Evolutionary conservation across 1,139 yeast species (phyloP).

Genomic region (Debaryomyces coudertii): DNA sequence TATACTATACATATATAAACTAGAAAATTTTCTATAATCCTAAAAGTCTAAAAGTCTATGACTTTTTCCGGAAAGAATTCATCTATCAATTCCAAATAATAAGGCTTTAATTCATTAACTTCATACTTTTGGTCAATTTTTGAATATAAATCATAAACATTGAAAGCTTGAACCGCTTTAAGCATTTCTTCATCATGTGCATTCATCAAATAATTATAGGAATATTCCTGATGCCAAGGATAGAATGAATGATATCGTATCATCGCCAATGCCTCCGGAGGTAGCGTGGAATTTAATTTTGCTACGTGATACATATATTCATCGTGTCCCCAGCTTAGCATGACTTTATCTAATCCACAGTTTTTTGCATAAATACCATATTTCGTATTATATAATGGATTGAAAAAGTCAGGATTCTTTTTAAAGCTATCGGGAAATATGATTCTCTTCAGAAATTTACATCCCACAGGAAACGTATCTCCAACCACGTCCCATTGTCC

Average conservation of each 20-base stretch:
- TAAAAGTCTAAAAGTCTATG: constrained; percentile 65
- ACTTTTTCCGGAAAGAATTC: constrained; percentile 64
- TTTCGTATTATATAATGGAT: constrained; percentile 67
- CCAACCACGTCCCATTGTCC: constrained; percentile 89
- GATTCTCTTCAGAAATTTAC: constrained; percentile 61
- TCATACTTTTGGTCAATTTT: constrained; percentile 56
- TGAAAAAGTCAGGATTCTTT: constrained; percentile 60
- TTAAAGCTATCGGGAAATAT: constrained; percentile 65
- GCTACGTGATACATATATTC: constrained; percentile 78
- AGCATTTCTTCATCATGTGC: constrained; percentile 65
- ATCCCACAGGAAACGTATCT: constrained; percentile 77
- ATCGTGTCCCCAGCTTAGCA: constrained; percentile 82
- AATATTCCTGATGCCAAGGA: constrained; percentile 77
- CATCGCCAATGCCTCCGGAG: constrained; percentile 72
- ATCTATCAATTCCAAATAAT: constrained; percentile 64
- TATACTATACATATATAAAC: constrained; percentile 11
- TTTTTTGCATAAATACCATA: constrained; percentile 66
- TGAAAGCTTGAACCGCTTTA: constrained; percentile 65
- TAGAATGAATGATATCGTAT: constrained; percentile 75
- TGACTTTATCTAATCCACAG: constrained; percentile 70
- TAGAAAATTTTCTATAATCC: constrained; percentile 9
- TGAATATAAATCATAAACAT: constrained; percentile 69
- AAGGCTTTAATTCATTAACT: constrained; percentile 53
- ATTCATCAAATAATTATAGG: constrained; percentile 67
- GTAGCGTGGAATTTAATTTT: constrained; percentile 62